phyloP scores from a whole-genome alignment of 768 basidiomycete species.

The Boletus vermiculosoides region DNA sequence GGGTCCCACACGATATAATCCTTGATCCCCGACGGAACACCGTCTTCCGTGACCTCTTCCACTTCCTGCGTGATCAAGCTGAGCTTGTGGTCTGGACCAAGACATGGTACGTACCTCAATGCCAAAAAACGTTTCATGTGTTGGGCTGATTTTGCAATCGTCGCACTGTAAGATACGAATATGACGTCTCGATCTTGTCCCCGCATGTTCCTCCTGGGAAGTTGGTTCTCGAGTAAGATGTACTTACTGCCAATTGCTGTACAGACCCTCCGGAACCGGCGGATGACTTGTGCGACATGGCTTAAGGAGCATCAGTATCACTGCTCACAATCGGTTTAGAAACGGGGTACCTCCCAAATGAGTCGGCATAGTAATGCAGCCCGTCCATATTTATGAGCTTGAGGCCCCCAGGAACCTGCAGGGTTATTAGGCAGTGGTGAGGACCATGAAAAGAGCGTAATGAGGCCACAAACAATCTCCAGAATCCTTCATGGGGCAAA shows the following conservation, averaged over 20 bases:
- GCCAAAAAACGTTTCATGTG: constrained; percentile 82
- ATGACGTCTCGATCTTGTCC: constrained; percentile 46
- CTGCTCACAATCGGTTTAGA: neutral
- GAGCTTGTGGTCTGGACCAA: neutral
- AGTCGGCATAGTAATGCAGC: constrained; percentile 79
- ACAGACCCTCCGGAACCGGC: constrained; percentile 73
- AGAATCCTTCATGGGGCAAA: constrained; percentile 77
- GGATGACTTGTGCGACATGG: constrained; percentile 77
- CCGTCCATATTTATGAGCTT: constrained; percentile 83
- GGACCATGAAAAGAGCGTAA: neutral
- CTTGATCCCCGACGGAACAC: constrained; percentile 78
- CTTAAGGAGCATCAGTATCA: constrained; percentile 35
- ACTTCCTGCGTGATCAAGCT: constrained; percentile 42
- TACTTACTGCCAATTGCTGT: constrained; percentile 72
- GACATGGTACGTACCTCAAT: constrained; percentile 38
- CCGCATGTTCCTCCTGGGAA: neutral
- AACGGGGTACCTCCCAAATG: constrained; percentile 66
- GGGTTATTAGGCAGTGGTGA: constrained; percentile 1
- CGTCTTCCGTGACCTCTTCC: constrained; percentile 71
- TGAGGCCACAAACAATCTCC: constrained; percentile 56
- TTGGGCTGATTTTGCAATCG: constrained; percentile 68
- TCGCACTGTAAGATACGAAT: constrained; percentile 88
- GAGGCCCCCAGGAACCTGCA: constrained; percentile 74
- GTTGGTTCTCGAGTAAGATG: neutral
- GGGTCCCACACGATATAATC: constrained; percentile 72